A percentile compares a stretch with the other conserved stretches of the same genome.
phyloP scores from a whole-genome alignment of 371 early-diverging fungal genomes.

The Gilbertella persicaria region DNA sequence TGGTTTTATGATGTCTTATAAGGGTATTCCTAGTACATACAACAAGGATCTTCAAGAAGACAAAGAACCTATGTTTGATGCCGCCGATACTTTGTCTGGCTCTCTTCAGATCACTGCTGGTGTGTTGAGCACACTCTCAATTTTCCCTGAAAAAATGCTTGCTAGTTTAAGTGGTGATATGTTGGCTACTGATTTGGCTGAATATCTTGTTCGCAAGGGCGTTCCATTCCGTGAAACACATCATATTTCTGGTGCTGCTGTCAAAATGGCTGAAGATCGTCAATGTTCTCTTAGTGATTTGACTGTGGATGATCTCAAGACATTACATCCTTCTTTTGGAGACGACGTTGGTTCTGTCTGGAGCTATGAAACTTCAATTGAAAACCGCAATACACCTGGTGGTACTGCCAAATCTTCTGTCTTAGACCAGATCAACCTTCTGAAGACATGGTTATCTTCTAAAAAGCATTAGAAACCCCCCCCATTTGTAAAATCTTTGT shows the following conservation, averaged over 20 bases:
- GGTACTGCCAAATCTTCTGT: slow-evolving; percentile 88
- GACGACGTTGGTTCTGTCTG: slow-evolving; percentile 80
- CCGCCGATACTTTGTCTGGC: slow-evolving; percentile 84
- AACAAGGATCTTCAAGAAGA: slow-evolving; percentile 99
- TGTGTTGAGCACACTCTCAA: slow-evolving; percentile 84
- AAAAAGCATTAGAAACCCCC: slow-evolving; percentile 8
- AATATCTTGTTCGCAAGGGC: slow-evolving; percentile 90
- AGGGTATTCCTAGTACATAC: slow-evolving; percentile 96
- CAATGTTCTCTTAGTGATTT: slow-evolving; percentile 69
- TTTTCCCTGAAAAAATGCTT: slow-evolving; percentile 76
- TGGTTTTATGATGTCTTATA: slow-evolving; percentile 96
- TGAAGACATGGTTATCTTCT: slow-evolving; percentile 66
- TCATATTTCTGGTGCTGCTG: slow-evolving; percentile 96
- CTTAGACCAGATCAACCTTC: slow-evolving; percentile 71
- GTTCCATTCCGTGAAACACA: slow-evolving; percentile 99
- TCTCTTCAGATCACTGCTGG: slow-evolving; percentile 91
- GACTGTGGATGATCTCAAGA: slow-evolving; percentile 74
- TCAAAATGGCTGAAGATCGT: slow-evolving; percentile 89
- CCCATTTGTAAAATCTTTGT: background rate
- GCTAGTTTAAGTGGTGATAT: slow-evolving; percentile 84
- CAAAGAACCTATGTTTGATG: slow-evolving; percentile 97
- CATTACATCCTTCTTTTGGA: slow-evolving; percentile 80
- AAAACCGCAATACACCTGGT: slow-evolving; percentile 84
- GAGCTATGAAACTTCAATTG: slow-evolving; percentile 87
- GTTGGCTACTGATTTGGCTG: slow-evolving; percentile 97